Conservation (phyloP, 2,329 filamentous ascomycete species). For the Venturiaceae sp. region DNA sequence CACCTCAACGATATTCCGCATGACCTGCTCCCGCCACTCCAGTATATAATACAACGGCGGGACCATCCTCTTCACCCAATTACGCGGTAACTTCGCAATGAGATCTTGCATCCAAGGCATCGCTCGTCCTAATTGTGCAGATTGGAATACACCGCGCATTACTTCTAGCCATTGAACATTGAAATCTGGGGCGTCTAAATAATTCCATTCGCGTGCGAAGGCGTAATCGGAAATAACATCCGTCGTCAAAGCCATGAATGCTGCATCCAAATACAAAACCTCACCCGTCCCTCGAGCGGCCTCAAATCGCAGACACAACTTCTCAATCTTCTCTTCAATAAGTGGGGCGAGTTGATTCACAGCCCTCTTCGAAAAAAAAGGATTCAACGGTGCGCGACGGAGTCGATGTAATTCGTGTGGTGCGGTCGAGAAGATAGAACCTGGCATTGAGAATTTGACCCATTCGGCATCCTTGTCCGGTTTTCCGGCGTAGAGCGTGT, state of each 20-base stretch:
- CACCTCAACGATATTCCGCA: too few species aligned
- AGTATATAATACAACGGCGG: background rate
- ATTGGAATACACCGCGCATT: constrained; percentile 14
- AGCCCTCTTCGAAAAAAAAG: constrained; percentile 21
- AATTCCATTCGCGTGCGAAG: constrained; percentile 14
- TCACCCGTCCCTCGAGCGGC: constrained; percentile 15
- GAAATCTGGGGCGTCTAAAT: constrained; percentile 11
- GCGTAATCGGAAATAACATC: constrained; percentile 22
- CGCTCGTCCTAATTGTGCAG: constrained; percentile 9
- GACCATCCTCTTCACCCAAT: background rate
- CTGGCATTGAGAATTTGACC: background rate
- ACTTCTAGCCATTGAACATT: constrained; percentile 6
- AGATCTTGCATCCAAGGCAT: constrained; percentile 4
- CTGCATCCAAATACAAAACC: constrained; percentile 15
- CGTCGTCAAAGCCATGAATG: constrained; percentile 18
- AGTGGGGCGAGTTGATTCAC: constrained; percentile 17
- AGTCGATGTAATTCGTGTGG: constrained; percentile 15
- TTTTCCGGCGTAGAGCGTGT: constrained; percentile 8
- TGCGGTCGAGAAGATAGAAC: constrained; percentile 7
- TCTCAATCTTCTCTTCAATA: constrained; percentile 16
- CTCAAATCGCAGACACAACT: constrained; percentile 14
- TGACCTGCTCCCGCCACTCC: too few species aligned
- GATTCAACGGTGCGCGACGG: constrained; percentile 19
- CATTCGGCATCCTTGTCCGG: background rate
- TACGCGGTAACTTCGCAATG: too few species aligned